Percentiles rank a stretch among this genome's conserved stretches.
Evolutionary conservation across 164 flowering plant genomes (phyloP).

Genomic region (Amborella trichopoda): DNA sequence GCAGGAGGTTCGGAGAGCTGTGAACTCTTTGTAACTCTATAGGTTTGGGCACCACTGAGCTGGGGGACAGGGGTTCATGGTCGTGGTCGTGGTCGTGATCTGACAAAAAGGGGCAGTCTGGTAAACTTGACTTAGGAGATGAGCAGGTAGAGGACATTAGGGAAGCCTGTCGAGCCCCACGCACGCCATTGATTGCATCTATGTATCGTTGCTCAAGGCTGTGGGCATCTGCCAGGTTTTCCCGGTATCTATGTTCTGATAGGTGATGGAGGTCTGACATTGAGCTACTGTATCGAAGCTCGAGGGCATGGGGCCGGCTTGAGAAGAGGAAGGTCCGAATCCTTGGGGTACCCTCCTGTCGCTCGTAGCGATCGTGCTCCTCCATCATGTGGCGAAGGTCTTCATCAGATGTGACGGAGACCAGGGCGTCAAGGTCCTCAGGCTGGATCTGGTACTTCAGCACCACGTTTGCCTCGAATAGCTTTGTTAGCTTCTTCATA

Average conservation of each 20-base stretch:
- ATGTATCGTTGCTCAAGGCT: slow-evolving; percentile 54
- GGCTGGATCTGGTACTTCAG: slow-evolving; percentile 71
- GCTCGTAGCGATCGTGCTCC: slow-evolving; percentile 43
- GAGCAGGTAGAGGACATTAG: slow-evolving; percentile 38
- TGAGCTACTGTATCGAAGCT: no score
- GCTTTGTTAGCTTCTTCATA: slow-evolving; percentile 43
- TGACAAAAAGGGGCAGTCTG: slow-evolving; percentile 11
- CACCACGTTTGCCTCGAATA: slow-evolving; percentile 42
- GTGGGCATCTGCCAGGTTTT: no score
- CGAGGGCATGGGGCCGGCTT: not conserved
- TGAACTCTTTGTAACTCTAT: slow-evolving; percentile 32
- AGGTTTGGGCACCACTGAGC: slow-evolving; percentile 1
- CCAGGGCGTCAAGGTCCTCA: slow-evolving; percentile 74
- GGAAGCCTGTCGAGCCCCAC: slow-evolving; percentile 10
- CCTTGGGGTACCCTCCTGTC: not conserved
- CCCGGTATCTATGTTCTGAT: no score
- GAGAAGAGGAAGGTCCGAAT: not conserved
- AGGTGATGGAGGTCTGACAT: no score
- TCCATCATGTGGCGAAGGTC: slow-evolving; percentile 78
- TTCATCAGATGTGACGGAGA: slow-evolving; percentile 66
- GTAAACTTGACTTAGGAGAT: slow-evolving; percentile 40
- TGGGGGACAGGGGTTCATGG: slow-evolving; percentile 7
- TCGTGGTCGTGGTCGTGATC: slow-evolving; percentile 5
- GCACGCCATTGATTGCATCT: slow-evolving; percentile 71
- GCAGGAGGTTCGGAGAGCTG: slow-evolving; percentile 59